Base-by-base conservation (phyloP, 2,329 filamentous ascomycete species). In the Diaporthe sp. region DNA sequence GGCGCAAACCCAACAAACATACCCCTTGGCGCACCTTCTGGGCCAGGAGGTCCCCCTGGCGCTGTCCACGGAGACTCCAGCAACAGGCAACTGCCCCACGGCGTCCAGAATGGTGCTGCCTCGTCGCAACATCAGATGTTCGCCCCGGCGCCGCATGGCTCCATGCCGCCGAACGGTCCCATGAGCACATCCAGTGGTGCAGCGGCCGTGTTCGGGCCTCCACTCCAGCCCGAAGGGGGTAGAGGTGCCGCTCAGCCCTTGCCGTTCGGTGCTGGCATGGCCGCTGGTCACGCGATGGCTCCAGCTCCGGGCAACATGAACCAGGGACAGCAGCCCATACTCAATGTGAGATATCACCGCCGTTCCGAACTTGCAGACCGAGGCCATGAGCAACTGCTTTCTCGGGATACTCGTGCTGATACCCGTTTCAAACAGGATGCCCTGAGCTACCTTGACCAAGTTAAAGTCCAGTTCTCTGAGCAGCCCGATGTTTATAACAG, bases 401-500 rank as follows among this genome's bases (percentile, higher is more conserved):
- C 71, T 72, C 57, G 51, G 57, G 53, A 49, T 60, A 25, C 44
- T 55, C 49, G 49, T 77, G 75, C 81, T 84, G 78, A 85, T 79
- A 49, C 60, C 68, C 71, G 19, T 55, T 75, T 72, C 75, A 62
- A 78, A 42, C 79, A 91, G 88, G 88, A 92, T 82, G 97, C 97
- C 44, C 89, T 99, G 60, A 98, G 95, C 81, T 99, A 99, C 82
- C 91, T 99, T 34, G 97, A 99, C 82, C 97, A 98, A 84, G 97
- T 99, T 78, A 99, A 99, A 85, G 96, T 98, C 39, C 96, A 98
- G 82, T 99, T 99, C 80, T 94, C 95, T 76, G 96, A 98, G 78
- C 95, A 98, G 79, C 96, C 97, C 5, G 96, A 98, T 84, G 97
- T 99, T 0, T 99, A 99, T 82, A 98, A 98, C 81, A 90, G 94